Evolutionary conservation across 2,329 filamentous ascomycete genomes (phyloP), one percentile per base, ranked within the genome.

Genomic region (Alternaria postmessia): DNA sequence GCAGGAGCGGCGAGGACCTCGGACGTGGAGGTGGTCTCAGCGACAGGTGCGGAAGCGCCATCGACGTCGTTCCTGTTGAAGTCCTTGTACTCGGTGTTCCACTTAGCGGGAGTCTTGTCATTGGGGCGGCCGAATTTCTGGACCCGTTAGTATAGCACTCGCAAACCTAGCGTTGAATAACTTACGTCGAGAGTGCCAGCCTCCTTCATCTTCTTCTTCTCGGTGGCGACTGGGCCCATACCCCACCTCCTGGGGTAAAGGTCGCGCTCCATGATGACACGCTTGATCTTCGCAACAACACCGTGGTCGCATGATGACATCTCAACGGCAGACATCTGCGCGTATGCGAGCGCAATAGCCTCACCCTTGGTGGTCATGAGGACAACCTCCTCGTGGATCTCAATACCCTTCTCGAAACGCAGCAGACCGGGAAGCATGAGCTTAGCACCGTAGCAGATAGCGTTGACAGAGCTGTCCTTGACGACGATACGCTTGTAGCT

Each of bases 141-240:
- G 11, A 32, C 12, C 42, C 36, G 49, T 84, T 76, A 84, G 78
- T 57, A 58, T 39, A 39, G 20, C 12, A 54, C 28, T 11, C 32
- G 16, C 18, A 38, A 42, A 14, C 12, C 2, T 8, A 22, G 24
- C 41, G 5, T n/a, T 11, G 8, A 8, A 8, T 32, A 11, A 79
- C 85, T 78, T 77, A 87, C 85, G 85, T 99, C 95, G 62, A 99
- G 90, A 84, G 97, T 97, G 81, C 95, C 95, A 70, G 93, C 91
- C 54, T 94, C 92, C 89, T 98, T 98, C 85, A 99, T 89, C 88
- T 98, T 97, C 91, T 99, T 99, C 89, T 99, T 99, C 87, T 98
- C 93, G 49, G 91, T 83, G 51, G 95, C 95, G 62, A 94, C 90
- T 54, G 95, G 94, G 64, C 95, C 95, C 77, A 98, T 88, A 69